A percentile compares a stretch with the other conserved stretches of the same genome.
Evolutionary conservation across 257 asterid species (phyloP).

Genomic region (Coffea canephora): DNA sequence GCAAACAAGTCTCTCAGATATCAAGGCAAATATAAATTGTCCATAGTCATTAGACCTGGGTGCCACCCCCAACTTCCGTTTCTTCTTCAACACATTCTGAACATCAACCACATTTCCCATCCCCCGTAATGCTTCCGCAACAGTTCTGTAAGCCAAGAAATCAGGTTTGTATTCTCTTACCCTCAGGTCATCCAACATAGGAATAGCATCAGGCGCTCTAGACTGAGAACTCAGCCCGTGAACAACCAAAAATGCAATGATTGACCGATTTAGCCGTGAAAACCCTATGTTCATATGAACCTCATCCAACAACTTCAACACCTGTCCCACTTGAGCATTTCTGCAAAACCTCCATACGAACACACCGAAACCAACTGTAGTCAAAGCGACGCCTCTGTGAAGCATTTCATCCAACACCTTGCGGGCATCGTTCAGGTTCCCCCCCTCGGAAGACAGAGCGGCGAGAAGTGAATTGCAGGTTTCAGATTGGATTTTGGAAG

Average conservation of each 20-base stretch:
- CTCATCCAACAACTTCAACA: constrained; percentile 49
- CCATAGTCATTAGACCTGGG: constrained; percentile 63
- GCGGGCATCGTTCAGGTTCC: constrained; percentile 41
- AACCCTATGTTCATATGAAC: constrained; percentile 40
- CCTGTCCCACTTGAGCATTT: constrained; percentile 39
- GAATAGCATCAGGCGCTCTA: constrained; percentile 45
- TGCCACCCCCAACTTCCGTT: constrained; percentile 88
- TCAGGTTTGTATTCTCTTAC: constrained; percentile 76
- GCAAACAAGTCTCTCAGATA: constrained; percentile 48
- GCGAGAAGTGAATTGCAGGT: constrained; percentile 83
- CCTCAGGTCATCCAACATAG: constrained; percentile 68
- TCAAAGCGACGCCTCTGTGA: constrained; percentile 42
- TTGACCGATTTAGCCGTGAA: constrained; percentile 59
- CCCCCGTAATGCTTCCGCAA: constrained; percentile 60
- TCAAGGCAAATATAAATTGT: constrained; percentile 55
- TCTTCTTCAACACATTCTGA: constrained; percentile 64
- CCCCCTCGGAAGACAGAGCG: constrained; percentile 60
- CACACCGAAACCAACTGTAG: constrained; percentile 77
- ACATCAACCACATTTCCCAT: constrained; percentile 54
- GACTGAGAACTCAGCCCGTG: constrained; percentile 57
- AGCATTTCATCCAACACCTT: constrained; percentile 74
- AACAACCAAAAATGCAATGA: constrained; percentile 57
- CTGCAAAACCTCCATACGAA: constrained; percentile 65
- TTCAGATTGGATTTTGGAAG: constrained; percentile 45
- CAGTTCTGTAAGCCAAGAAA: constrained; percentile 82